Conservation (phyloP, 257 asterid genomes). For the Salvia hispanica region DNA sequence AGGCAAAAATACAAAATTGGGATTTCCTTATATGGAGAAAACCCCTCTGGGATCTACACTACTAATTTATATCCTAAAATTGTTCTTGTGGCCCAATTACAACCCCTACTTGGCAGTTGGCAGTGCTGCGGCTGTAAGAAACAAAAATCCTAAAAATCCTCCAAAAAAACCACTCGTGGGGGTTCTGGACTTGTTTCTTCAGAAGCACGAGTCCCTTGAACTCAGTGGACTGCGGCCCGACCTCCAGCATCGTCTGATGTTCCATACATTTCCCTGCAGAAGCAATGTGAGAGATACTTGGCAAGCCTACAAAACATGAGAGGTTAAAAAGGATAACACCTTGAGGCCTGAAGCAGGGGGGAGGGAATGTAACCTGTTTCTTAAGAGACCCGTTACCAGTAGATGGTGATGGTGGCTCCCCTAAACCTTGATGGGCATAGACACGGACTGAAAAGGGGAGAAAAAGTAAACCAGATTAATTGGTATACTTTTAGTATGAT, state of each 20-base stretch:
- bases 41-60: not conserved
- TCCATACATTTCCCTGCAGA: constrained; percentile 45
- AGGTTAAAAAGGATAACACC: constrained; percentile 40
- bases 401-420: constrained; percentile 65
- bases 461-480: constrained; percentile 21
- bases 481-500: not conserved
- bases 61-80: constrained; percentile 30
- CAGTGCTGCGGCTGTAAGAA: constrained; percentile 51
- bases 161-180: constrained; percentile 43
- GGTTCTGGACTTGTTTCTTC: constrained; percentile 43
- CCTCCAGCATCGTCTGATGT: constrained; percentile 42
- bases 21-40: constrained; percentile 16
- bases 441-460: constrained; percentile 49
- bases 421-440: constrained; percentile 50
- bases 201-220: constrained; percentile 33
- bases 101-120: constrained; percentile 49
- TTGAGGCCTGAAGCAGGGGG: constrained; percentile 61
- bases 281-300: constrained; percentile 12
- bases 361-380: constrained; percentile 35
- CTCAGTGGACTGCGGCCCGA: constrained; percentile 37
- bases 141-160: constrained; percentile 38
- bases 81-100: constrained; percentile 2
- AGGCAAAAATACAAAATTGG: constrained; percentile 34
- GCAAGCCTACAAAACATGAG: not conserved
- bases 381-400: constrained; percentile 44